phyloP scores from a whole-genome alignment of 805 yeast genomes.

The Wickerhamomyces silvicola region DNA sequence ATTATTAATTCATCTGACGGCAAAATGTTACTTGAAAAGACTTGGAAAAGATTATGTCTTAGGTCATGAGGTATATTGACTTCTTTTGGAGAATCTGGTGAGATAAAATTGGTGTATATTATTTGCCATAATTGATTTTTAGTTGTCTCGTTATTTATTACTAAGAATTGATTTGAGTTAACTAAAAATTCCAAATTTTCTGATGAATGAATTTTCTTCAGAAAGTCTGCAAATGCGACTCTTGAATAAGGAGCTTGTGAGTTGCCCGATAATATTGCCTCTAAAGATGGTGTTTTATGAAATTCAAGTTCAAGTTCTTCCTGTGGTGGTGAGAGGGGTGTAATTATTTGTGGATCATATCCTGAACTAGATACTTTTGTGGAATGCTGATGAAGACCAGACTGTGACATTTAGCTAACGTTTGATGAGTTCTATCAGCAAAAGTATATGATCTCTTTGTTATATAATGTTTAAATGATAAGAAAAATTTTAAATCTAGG shows the following conservation, averaged over 20 bases:
- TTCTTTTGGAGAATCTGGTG: conserved; percentile 32
- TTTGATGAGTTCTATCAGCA: too few relatives aligned
- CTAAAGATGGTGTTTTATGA: conserved; percentile 16
- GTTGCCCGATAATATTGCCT: conserved; percentile 16
- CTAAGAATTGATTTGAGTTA: conserved; percentile 13
- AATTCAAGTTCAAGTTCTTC: conserved; percentile 3
- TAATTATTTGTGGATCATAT: conserved; percentile 1
- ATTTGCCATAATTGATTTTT: conserved; percentile 13
- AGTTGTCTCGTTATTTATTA: not conserved
- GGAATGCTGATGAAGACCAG: not conserved
- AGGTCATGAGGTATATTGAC: conserved; percentile 23
- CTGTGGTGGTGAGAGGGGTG: conserved; percentile 15
- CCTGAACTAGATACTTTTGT: too few relatives aligned
- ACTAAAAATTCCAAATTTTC: conserved; percentile 23
- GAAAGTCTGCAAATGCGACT: conserved; percentile 19
- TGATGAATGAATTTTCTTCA: conserved; percentile 19
- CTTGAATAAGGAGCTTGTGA: conserved; percentile 21
- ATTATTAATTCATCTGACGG: conserved; percentile 14
- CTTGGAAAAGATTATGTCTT: conserved; percentile 8
- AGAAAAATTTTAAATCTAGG: too few relatives aligned
- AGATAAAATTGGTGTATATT: conserved; percentile 33
- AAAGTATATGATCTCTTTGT: too few relatives aligned
- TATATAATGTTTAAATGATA: too few relatives aligned
- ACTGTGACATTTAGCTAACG: not conserved
- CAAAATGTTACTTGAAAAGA: conserved; percentile 6